Conservation (phyloP, 2,329 filamentous ascomycete species). For the Colletotrichum lini region DNA sequence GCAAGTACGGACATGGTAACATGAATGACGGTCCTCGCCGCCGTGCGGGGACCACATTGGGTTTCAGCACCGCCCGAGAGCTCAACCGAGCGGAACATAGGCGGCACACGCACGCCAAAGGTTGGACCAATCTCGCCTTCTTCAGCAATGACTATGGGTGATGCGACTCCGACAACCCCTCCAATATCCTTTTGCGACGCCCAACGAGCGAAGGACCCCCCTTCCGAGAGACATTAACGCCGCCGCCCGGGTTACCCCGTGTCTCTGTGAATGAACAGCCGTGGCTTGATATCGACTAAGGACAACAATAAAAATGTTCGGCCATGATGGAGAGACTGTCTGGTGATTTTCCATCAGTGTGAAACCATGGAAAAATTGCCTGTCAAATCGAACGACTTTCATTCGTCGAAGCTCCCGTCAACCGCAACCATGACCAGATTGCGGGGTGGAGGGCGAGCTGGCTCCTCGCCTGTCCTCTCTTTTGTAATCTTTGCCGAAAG, state of each 20-base stretch:
- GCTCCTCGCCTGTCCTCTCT: background rate
- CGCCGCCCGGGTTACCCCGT: background rate
- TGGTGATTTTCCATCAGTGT: constrained; percentile 26
- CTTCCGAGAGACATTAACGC: background rate
- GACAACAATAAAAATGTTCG: background rate
- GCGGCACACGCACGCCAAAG: constrained; percentile 2
- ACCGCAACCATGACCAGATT: constrained; percentile 2
- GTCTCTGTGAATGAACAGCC: background rate
- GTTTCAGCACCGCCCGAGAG: constrained; percentile 40
- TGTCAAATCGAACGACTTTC: constrained; percentile 27
- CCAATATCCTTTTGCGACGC: constrained; percentile 6
- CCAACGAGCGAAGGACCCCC: background rate
- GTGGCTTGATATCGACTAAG: background rate
- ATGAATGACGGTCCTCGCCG: constrained; percentile 11
- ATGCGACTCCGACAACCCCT: background rate
- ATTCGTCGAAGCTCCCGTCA: constrained; percentile 25
- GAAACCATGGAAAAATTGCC: constrained; percentile 1
- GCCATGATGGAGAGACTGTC: constrained; percentile 24
- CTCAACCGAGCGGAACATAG: constrained; percentile 23
- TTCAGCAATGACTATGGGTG: constrained; percentile 26
- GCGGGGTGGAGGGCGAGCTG: constrained; percentile 7
- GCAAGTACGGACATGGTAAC: too few relatives aligned
- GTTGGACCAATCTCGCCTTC: background rate
- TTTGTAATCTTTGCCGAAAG: constrained; percentile 2
- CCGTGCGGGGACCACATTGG: constrained; percentile 20